Base-by-base conservation (phyloP, 2,329 filamentous ascomycete species). In the Trichoderma harzianum region DNA sequence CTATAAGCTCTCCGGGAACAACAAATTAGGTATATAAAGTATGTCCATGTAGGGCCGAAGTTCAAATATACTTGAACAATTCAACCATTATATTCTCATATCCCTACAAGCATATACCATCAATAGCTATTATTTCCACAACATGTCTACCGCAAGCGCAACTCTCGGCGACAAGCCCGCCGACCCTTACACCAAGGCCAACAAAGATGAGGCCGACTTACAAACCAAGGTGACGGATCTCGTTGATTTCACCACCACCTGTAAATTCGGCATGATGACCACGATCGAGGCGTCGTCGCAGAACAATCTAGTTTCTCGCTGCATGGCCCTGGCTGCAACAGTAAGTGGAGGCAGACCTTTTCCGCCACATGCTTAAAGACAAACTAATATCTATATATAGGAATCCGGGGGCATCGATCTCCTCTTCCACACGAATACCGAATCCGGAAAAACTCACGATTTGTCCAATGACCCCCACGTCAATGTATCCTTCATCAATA, bases 251-350 rank as follows among this genome's bases (percentile, higher is more conserved):
- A 88, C 93, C 78, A 86, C 88, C 47, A 85, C 86, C 74, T 88
- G 87, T 84, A 97, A 97, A 83, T 97, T 94, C 79, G 93, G 92
- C 81, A 93, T 97, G 91, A 90, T 97, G 89, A 96, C 94, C 10
- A 97, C 94, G 26, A 87, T 90, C 64, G 90, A 91, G 63, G 84
- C 87, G 2, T 84, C 86, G 43, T 88, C 86, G 0, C 57, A 69
- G 8, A 91, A 91, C 14, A 86, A 90, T 64, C 84, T 97, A 16
- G 90, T 92, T 5, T 95, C 92, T n/a, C 87, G 94, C 75, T 93
- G 91, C 80, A 97, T 97, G 94, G 93, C 93, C 6, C 81, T 97
- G 16, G 93, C 93, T 18, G 93, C 89, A 16, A 92, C 92, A 82
- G 93, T 94, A 84, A 36, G 83, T 34, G 5, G 21, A 21, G 10